phyloP scores from a whole-genome alignment of 352 stramenopile genomes.

The Phytopythium montanum region DNA sequence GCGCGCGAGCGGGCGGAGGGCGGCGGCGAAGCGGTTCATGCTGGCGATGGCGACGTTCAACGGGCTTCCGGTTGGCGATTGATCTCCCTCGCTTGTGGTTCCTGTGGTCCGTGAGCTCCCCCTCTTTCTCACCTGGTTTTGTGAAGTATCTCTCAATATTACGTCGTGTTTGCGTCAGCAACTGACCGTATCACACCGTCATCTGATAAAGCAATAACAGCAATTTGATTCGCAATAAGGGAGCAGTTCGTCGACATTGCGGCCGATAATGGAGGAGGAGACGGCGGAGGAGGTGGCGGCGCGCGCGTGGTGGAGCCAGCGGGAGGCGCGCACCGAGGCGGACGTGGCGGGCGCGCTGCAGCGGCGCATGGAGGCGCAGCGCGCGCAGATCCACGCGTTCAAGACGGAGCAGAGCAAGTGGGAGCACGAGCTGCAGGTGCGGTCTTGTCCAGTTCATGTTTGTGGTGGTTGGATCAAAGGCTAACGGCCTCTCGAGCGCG shows the following conservation, averaged over 20 bases:
- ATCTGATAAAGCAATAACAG: too few relatives aligned
- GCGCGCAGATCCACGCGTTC: slow-evolving; percentile 68
- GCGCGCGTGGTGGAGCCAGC: slow-evolving; percentile 55
- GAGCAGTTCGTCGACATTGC: too few relatives aligned
- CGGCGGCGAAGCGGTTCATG: slow-evolving; percentile 80
- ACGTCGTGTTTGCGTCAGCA: too few relatives aligned
- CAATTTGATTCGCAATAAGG: too few relatives aligned
- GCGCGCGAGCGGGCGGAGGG: slow-evolving; percentile 62
- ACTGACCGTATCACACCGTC: too few relatives aligned
- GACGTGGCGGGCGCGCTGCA: slow-evolving; percentile 48
- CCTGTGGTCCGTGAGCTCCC: too few relatives aligned
- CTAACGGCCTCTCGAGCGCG: not conserved
- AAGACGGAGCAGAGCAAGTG: slow-evolving; percentile 82
- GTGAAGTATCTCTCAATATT: too few relatives aligned
- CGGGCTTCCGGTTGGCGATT: slow-evolving; percentile 4
- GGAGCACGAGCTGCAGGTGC: slow-evolving; percentile 70
- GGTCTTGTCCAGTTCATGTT: too few relatives aligned
- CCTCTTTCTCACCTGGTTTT: too few relatives aligned
- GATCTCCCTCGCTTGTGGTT: not conserved
- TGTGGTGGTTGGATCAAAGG: not conserved
- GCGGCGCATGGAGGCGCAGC: slow-evolving; percentile 68
- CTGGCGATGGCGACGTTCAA: slow-evolving; percentile 9
- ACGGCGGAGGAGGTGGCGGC: slow-evolving; percentile 27
- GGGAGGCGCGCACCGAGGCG: slow-evolving; percentile 48
- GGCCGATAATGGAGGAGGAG: not conserved